Percentiles rank a stretch among this genome's conserved stretches.
phyloP scores from a whole-genome alignment of 2,329 filamentous ascomycete species.

The Talaromyces sp. region DNA sequence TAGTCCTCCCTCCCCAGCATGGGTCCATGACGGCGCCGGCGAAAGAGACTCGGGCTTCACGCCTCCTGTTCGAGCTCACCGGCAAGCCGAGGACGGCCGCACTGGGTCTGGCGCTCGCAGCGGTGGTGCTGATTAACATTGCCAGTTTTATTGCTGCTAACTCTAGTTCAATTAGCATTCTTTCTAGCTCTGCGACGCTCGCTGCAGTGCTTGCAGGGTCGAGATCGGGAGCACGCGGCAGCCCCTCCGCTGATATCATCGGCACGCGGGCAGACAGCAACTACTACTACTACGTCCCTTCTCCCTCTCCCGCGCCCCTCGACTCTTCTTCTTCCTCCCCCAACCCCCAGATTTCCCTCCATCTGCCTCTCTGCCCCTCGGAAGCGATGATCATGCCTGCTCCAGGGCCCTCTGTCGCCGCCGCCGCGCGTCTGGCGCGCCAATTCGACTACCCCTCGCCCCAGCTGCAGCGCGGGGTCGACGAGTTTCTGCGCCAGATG shows the following conservation, averaged over 20 bases:
- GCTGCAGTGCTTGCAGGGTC: not conserved
- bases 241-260: slow-evolving; percentile 11
- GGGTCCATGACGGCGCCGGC: slow-evolving; percentile 11
- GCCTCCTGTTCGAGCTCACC: slow-evolving; percentile 9
- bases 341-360: slow-evolving; percentile 2
- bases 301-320: not conserved
- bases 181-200: not conserved
- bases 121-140: not conserved
- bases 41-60: not conserved
- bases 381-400: slow-evolving; percentile 11
- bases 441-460: slow-evolving; percentile 81
- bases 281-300: not conserved
- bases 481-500: slow-evolving; percentile 85
- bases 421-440: slow-evolving; percentile 73
- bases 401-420: slow-evolving; percentile 49
- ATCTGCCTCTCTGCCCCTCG: not conserved
- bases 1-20: not conserved
- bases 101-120: slow-evolving; percentile 5
- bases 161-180: not conserved
- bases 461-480: slow-evolving; percentile 73
- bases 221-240: not conserved
- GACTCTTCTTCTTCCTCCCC: not conserved
- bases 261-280: not conserved
- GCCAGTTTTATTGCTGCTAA: not conserved
- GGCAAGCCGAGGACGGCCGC: slow-evolving; percentile 12